Conservation (phyloP, 176 grass and related monocot genomes). For the Oryza australiensis region DNA sequence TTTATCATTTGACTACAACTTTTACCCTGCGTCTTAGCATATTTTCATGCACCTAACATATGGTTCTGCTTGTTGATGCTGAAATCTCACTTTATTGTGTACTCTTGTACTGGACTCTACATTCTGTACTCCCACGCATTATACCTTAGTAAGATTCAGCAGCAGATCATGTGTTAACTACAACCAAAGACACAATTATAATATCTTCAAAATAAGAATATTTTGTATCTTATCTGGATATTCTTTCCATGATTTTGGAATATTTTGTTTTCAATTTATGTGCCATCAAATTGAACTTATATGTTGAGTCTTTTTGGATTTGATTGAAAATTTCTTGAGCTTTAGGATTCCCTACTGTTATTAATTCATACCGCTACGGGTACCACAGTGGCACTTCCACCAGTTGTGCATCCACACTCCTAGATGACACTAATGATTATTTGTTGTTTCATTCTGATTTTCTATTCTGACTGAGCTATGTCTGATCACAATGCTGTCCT, state of each 20-base stretch:
- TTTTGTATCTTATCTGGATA: background rate
- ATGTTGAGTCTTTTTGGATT: background rate
- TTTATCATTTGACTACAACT: background rate
- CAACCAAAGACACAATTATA: background rate
- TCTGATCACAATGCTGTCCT: constrained; percentile 12
- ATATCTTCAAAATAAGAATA: constrained; percentile 2
- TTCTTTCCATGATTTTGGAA: constrained; percentile 3
- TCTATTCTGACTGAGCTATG: background rate
- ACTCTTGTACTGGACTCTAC: background rate
- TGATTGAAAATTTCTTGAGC: background rate
- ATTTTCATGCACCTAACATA: background rate
- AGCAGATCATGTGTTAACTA: background rate
- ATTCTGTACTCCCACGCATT: background rate
- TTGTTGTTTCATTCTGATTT: constrained; percentile 22
- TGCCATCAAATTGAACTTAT: background rate
- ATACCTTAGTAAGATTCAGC: background rate
- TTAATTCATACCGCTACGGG: background rate
- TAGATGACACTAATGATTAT: constrained; percentile 12
- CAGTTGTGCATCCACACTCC: background rate
- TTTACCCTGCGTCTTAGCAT: background rate
- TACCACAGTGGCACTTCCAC: background rate
- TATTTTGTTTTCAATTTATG: constrained; percentile 2
- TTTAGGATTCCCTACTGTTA: background rate
- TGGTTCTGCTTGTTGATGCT: background rate
- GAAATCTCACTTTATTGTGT: background rate